These are phyloP conservation scores for Oryza nivara DNA, from an alignment of 176 grass and related monocot genomes.

Conservation along the genomic window DNA sequence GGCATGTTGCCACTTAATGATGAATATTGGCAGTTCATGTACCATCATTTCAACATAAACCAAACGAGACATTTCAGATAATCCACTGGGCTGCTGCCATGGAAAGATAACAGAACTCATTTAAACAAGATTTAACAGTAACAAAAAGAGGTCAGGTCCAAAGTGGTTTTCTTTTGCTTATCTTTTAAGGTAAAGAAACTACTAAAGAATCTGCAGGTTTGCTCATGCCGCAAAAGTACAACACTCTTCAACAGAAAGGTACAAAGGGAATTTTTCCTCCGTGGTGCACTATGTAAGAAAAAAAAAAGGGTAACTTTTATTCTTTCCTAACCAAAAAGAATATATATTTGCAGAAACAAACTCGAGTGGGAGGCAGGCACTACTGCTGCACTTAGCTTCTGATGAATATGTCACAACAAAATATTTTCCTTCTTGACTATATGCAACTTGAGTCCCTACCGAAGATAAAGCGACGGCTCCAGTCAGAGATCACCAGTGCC, in stretches of 20 bases:
- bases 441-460: constrained; percentile 96
- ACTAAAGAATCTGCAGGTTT: constrained; percentile 33
- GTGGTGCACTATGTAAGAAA: constrained; percentile 46
- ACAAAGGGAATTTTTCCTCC: constrained; percentile 42
- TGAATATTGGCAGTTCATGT: neutral
- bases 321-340: constrained; percentile 42
- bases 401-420: constrained; percentile 45
- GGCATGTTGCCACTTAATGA: neutral
- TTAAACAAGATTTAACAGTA: constrained; percentile 5
- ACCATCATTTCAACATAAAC: neutral
- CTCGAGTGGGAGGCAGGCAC: constrained; percentile 33
- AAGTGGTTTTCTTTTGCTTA: constrained; percentile 12
- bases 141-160: constrained; percentile 32
- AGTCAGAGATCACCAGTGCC: constrained; percentile 87
- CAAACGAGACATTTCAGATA: neutral
- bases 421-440: constrained; percentile 44
- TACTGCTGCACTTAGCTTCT: constrained; percentile 33
- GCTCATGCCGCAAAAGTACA: constrained; percentile 31
- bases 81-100: neutral
- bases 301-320: constrained; percentile 52
- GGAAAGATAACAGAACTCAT: neutral
- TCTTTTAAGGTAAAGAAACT: constrained; percentile 30
- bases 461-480: constrained; percentile 75
- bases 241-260: constrained; percentile 26
- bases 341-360: constrained; percentile 35